These are phyloP conservation scores for Neofusicoccum parvum DNA, from an alignment of 2,329 filamentous ascomycete genomes.

Conservation along the genomic window DNA sequence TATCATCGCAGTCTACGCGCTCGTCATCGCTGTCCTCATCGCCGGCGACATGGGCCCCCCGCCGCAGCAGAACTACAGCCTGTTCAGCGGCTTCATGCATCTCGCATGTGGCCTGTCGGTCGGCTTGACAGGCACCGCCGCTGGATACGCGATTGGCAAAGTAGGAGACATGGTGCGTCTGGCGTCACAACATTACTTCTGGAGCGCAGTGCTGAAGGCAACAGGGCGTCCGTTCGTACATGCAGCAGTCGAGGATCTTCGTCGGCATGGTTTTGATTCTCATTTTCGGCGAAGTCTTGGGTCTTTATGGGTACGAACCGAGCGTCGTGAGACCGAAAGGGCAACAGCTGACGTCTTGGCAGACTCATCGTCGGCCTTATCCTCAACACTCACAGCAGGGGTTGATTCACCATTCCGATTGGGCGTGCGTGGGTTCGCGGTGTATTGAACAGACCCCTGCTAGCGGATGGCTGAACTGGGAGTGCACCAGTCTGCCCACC, in stretches of 20 bases:
- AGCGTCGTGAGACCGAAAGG: neutral
- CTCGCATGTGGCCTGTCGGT: conserved; percentile 88
- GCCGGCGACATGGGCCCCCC: conserved; percentile 83
- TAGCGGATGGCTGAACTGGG: neutral
- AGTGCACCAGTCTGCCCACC: neutral
- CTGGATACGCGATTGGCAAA: conserved; percentile 75
- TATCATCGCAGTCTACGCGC: conserved; percentile 97
- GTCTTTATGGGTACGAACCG: conserved; percentile 81
- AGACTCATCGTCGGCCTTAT: conserved; percentile 92
- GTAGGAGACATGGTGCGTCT: conserved; percentile 80
- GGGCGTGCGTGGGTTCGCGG: neutral
- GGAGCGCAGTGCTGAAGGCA: conserved; percentile 20
- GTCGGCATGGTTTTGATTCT: conserved; percentile 98
- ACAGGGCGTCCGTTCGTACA: conserved; percentile 84
- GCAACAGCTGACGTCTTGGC: conserved; percentile 16
- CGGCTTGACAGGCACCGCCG: conserved; percentile 42
- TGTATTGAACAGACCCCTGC: neutral
- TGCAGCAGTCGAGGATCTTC: conserved; percentile 94
- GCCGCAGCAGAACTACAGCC: conserved; percentile 68
- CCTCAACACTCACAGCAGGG: conserved; percentile 82
- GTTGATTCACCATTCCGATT: conserved; percentile 31
- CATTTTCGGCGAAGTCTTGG: conserved; percentile 97
- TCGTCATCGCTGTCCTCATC: conserved; percentile 96
- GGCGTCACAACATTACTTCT: neutral
- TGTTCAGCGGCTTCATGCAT: conserved; percentile 94